phyloP scores from a whole-genome alignment of 2,329 filamentous ascomycete genomes.

The Sclerotinia nivalis region DNA sequence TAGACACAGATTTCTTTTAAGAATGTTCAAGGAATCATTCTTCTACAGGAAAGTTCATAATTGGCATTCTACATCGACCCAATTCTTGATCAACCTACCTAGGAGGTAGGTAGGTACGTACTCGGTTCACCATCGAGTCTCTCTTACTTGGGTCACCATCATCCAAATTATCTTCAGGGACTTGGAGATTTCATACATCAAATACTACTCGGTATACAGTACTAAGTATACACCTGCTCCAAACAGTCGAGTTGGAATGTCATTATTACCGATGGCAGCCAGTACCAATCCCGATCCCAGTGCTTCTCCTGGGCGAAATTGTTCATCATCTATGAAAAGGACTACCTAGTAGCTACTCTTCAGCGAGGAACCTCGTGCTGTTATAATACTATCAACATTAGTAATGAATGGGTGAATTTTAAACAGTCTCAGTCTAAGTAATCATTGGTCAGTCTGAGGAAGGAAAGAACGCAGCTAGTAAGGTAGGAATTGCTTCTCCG shows the following conservation, averaged over 20 bases:
- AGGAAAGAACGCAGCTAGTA: not conserved
- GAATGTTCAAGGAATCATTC: slow-evolving; percentile 13
- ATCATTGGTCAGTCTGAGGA: not conserved
- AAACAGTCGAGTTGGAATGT: not conserved
- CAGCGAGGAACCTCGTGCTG: not conserved
- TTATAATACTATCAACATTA: not conserved
- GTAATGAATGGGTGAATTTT: no score
- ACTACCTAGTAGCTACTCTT: not conserved
- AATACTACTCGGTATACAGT: not conserved
- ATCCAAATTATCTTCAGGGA: not conserved
- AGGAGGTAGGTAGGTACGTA: not conserved
- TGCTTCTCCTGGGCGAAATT: not conserved
- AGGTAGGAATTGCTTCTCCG: not conserved
- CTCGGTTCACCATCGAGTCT: no score
- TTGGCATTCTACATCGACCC: not conserved
- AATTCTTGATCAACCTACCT: not conserved
- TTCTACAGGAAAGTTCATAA: not conserved
- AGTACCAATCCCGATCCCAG: not conserved
- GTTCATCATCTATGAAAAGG: not conserved
- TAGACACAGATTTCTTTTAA: not conserved
- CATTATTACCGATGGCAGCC: not conserved
- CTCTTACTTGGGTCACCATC: not conserved
- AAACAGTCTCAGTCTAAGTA: no score
- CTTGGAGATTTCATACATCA: not conserved
- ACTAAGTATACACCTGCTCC: no score